Percentiles rank a stretch among this genome's conserved stretches.
Evolutionary conservation across 306 rosid species (phyloP).

Genomic region (Heteromeles arbutifolia): DNA sequence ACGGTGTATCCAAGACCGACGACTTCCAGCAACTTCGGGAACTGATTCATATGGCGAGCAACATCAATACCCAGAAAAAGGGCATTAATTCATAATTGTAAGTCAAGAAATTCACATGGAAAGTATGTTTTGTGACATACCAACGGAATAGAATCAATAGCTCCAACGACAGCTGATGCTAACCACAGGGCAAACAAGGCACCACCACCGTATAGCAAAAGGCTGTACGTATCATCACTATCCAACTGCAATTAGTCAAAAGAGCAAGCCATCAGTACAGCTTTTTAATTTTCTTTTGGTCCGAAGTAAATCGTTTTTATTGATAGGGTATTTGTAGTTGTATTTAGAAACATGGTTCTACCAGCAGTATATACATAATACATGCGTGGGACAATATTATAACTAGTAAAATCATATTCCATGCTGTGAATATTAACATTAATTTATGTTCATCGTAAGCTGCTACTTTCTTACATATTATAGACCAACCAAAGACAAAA

Average conservation of each 20-base stretch:
- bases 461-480: neutral
- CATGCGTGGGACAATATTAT: too few species aligned
- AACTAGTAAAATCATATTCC: neutral
- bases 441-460: neutral
- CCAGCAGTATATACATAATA: neutral
- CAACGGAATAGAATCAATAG: conserved; percentile 85
- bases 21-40: conserved; percentile 84
- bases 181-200: conserved; percentile 54
- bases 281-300: neutral
- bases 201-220: conserved; percentile 47
- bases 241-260: conserved; percentile 42
- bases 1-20: conserved; percentile 73
- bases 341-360: neutral
- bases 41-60: conserved; percentile 24
- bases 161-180: conserved; percentile 58
- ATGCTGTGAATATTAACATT: neutral
- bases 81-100: neutral
- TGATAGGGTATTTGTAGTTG: neutral
- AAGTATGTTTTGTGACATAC: conserved; percentile 22
- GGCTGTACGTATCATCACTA: conserved; percentile 26
- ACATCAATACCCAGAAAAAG: neutral
- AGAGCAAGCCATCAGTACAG: neutral
- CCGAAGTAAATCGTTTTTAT: neutral
- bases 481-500: neutral
- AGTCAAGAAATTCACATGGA: neutral